phyloP scores from a whole-genome alignment of 2,329 filamentous ascomycete genomes.

The Dendryphion nanum region DNA sequence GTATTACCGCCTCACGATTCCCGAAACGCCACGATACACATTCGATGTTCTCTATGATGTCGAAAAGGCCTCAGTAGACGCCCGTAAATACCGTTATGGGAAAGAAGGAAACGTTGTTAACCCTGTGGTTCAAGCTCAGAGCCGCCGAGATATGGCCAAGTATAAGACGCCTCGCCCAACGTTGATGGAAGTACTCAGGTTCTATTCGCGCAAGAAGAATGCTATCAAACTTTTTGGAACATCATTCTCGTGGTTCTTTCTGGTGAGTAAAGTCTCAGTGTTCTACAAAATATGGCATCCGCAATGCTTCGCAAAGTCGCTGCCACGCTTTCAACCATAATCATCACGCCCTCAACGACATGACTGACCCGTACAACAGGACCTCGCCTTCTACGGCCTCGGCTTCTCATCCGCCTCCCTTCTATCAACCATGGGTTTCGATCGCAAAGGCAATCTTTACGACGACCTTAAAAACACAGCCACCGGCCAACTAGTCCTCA shows the following conservation, averaged over 20 bases:
- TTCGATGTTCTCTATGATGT: constrained; percentile 30
- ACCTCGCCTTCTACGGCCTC: constrained; percentile 54
- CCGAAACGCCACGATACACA: constrained; percentile 32
- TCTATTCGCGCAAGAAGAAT: constrained; percentile 71
- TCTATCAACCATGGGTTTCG: constrained; percentile 63
- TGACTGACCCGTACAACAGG: too few relatives aligned
- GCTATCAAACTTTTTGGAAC: constrained; percentile 70
- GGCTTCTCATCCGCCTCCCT: constrained; percentile 72
- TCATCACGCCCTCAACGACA: too few relatives aligned
- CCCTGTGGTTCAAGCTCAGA: constrained; percentile 61
- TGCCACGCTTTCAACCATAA: too few relatives aligned
- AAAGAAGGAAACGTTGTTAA: constrained; percentile 60
- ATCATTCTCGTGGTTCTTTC: constrained; percentile 77
- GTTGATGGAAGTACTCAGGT: constrained; percentile 61
- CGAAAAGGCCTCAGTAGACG: constrained; percentile 61
- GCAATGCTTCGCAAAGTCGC: too few relatives aligned
- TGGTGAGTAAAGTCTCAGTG: too few relatives aligned
- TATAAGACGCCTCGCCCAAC: constrained; percentile 32
- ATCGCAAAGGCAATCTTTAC: constrained; percentile 62
- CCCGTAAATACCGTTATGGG: constrained; percentile 70
- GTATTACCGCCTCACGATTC: constrained; percentile 31
- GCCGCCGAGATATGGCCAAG: constrained; percentile 43
- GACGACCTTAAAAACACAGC: constrained; percentile 68
- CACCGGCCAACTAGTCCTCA: constrained; percentile 73
- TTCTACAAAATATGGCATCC: background rate